These are phyloP conservation scores for Spencermartinsiella ligniputridi DNA, from an alignment of 1,139 yeast species.

Conservation along the genomic window DNA sequence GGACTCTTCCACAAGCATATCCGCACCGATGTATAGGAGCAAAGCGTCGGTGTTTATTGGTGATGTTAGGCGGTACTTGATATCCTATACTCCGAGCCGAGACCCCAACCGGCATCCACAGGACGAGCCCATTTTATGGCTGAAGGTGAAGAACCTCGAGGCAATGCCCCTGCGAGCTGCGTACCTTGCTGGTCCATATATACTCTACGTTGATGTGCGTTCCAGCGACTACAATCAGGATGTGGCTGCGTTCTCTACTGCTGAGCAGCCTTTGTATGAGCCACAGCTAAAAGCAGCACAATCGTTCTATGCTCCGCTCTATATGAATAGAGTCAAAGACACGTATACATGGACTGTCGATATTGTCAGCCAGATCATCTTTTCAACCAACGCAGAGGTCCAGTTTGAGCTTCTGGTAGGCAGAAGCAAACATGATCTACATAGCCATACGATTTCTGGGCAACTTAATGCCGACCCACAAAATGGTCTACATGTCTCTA, in stretches of 20 bases:
- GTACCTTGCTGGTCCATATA: conserved; percentile 82
- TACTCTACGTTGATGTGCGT: conserved; percentile 78
- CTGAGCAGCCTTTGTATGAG: conserved; percentile 71
- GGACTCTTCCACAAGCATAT: not conserved
- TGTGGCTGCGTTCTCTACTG: conserved; percentile 54
- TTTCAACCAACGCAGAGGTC: conserved; percentile 63
- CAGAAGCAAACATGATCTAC: conserved; percentile 35
- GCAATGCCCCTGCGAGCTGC: conserved; percentile 80
- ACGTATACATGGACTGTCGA: conserved; percentile 77
- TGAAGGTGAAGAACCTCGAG: conserved; percentile 70
- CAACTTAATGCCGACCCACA: conserved; percentile 4
- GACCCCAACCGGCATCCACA: conserved; percentile 8
- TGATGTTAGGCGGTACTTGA: conserved; percentile 48
- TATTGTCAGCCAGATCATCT: conserved; percentile 78
- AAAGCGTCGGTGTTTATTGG: conserved; percentile 49
- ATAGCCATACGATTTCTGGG: conserved; percentile 1
- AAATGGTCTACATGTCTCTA: conserved; percentile 40
- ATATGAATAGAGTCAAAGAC: conserved; percentile 42
- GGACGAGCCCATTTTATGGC: conserved; percentile 40
- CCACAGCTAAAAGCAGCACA: conserved; percentile 71
- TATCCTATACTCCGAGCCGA: conserved; percentile 40
- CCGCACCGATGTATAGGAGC: conserved; percentile 33
- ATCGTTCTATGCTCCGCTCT: conserved; percentile 50
- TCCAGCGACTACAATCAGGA: conserved; percentile 59
- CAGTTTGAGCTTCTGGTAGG: conserved; percentile 68